A percentile compares a stretch with the other conserved stretches of the same genome.
These are phyloP conservation scores for Anthoceros angustus DNA, from an alignment of 225 moss, liverwort and hornwort genomes.

Conservation along the genomic window DNA sequence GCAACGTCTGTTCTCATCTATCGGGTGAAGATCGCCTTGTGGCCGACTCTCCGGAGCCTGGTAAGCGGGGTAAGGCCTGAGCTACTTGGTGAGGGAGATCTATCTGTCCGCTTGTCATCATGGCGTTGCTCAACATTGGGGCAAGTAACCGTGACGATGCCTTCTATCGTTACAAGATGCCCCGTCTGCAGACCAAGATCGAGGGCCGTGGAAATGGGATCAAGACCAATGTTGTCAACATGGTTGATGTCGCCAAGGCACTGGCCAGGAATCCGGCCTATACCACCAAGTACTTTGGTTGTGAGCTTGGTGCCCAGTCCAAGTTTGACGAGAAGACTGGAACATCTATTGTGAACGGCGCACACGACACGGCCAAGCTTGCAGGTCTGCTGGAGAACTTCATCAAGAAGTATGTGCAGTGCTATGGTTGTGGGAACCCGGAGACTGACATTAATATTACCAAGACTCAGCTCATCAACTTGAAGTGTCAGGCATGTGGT, in stretches of 20 bases:
- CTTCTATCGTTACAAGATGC: constrained; percentile 99
- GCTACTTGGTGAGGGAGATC: constrained; percentile 14
- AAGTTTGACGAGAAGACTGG: constrained; percentile 95
- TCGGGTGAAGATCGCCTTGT: neutral
- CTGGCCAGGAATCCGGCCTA: constrained; percentile 83
- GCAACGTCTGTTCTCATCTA: neutral
- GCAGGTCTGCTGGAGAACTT: constrained; percentile 81
- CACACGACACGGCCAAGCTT: constrained; percentile 89
- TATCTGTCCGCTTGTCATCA: constrained; percentile 24
- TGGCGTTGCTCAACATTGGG: constrained; percentile 99
- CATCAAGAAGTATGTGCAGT: constrained; percentile 99
- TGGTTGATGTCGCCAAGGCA: constrained; percentile 98
- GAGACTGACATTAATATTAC: constrained; percentile 89
- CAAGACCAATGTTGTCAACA: constrained; percentile 96
- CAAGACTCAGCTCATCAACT: constrained; percentile 77
- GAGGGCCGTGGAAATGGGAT: constrained; percentile 99
- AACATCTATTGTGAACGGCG: constrained; percentile 95
- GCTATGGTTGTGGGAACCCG: constrained; percentile 95
- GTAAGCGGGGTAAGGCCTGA: constrained; percentile 8
- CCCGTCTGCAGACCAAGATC: constrained; percentile 88
- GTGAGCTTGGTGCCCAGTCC: constrained; percentile 88
- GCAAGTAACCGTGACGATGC: constrained; percentile 96
- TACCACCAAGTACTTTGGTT: constrained; percentile 98
- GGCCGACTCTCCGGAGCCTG: neutral
- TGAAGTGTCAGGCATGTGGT: constrained; percentile 95